Conservation (phyloP, 495 filamentous ascomycete species). For the Podospora sp. region DNA sequence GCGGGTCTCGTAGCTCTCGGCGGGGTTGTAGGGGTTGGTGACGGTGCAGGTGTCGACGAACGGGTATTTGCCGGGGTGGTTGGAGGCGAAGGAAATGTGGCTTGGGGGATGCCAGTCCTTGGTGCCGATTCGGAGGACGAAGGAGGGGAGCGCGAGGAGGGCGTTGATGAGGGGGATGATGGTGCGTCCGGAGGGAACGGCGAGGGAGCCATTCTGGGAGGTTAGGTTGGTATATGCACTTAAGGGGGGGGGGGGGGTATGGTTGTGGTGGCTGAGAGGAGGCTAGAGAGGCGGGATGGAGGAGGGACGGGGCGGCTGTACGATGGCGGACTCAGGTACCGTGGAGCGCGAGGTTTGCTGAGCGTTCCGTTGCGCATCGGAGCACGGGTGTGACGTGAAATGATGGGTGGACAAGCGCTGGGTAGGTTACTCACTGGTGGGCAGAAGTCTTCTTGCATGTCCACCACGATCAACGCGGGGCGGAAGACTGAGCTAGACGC, state of each 20-base stretch:
- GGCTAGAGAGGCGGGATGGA: not conserved
- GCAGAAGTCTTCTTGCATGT: constrained; percentile 97
- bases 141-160: constrained; percentile 69
- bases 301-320: not conserved
- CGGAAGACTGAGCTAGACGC: constrained; percentile 30
- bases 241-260: not conserved
- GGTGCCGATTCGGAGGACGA: constrained; percentile 75
- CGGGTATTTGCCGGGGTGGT: constrained; percentile 69
- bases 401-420: not conserved
- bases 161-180: constrained; percentile 72
- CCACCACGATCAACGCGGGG: constrained; percentile 67
- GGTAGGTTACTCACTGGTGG: constrained; percentile 64
- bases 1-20: constrained; percentile 64
- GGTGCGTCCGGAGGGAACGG: constrained; percentile 70
- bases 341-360: not conserved
- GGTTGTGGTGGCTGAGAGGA: not conserved
- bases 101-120: constrained; percentile 84
- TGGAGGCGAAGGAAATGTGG: constrained; percentile 88
- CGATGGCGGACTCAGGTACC: not conserved
- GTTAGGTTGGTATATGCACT: not conserved
- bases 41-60: constrained; percentile 66
- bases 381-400: not conserved
- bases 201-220: constrained; percentile 74
- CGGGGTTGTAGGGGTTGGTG: constrained; percentile 65
- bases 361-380: constrained; percentile 2